A percentile compares a stretch with the other conserved stretches of the same genome.
Conservation (phyloP, 1,284 basidiomycete species). For the Tilletia caries region DNA sequence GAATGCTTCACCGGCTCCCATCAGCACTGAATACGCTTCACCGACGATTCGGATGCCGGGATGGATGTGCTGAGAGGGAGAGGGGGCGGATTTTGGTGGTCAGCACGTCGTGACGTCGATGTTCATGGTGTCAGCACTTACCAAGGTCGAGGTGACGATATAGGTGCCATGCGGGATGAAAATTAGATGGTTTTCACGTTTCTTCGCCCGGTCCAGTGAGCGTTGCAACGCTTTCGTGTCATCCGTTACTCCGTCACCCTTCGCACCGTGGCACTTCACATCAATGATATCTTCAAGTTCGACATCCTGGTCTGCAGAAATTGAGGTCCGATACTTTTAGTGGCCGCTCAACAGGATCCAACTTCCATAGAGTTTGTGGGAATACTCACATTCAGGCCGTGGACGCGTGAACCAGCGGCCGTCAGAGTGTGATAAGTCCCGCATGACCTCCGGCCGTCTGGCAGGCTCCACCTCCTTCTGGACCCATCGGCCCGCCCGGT, state of each 20-base stretch:
- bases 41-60: conserved; percentile 69
- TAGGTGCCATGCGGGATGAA: conserved; percentile 59
- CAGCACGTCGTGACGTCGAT: too few relatives aligned
- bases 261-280: conserved; percentile 67
- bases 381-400: conserved; percentile 65
- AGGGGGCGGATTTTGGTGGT: too few relatives aligned
- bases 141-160: conserved; percentile 67
- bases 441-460: conserved; percentile 57
- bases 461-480: not conserved
- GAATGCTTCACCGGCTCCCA: conserved; percentile 66
- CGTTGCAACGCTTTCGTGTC: conserved; percentile 68
- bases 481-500: not conserved
- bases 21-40: conserved; percentile 72
- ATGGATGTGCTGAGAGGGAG: conserved; percentile 60
- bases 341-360: too few relatives aligned
- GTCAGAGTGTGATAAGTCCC: conserved; percentile 62
- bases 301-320: conserved; percentile 56
- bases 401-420: conserved; percentile 65
- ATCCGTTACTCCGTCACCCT: conserved; percentile 70
- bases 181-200: conserved; percentile 25
- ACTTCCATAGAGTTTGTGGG: too few relatives aligned
- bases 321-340: too few relatives aligned
- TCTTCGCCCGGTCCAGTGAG: conserved; percentile 58
- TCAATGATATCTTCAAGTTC: conserved; percentile 61
- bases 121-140: too few relatives aligned